A percentile compares a stretch with the other conserved stretches of the same genome.
Conservation (phyloP, 139 green algal species). For the Chlamydomonas asymmetrica region DNA sequence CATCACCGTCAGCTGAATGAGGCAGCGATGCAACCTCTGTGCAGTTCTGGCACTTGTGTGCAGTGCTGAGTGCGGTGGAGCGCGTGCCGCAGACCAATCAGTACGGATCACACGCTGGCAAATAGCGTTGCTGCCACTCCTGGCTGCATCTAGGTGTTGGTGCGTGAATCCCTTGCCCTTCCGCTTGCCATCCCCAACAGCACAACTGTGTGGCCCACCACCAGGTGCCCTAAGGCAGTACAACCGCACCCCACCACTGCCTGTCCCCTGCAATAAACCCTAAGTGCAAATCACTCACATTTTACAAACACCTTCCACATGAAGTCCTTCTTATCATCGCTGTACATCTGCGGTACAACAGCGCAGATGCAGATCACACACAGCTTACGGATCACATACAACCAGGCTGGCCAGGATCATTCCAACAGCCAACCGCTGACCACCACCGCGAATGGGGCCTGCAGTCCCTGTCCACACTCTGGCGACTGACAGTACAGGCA, state of each 20-base stretch:
- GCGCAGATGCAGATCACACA: background rate
- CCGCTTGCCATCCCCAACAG: no score
- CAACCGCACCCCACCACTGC: no score
- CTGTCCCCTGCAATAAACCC: no score
- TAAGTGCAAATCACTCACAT: no score
- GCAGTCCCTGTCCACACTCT: background rate
- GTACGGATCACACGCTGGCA: no score
- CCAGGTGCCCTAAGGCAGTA: no score
- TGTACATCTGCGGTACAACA: slow-evolving; percentile 10
- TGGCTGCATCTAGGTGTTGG: no score
- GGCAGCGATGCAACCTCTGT: background rate
- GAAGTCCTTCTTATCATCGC: slow-evolving; percentile 38
- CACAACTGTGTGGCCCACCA: no score
- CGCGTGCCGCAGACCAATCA: no score
- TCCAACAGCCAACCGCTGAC: background rate
- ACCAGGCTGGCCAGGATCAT: no score
- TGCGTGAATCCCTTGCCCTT: no score
- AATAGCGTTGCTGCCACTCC: no score
- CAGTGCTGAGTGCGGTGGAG: background rate
- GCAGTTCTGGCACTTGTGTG: background rate
- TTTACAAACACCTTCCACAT: slow-evolving; percentile 42
- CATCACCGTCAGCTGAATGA: background rate
- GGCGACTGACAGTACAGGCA: background rate
- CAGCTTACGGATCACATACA: background rate
- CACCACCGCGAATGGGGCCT: background rate